Percentiles rank a stretch among this genome's conserved stretches.
phyloP scores from a whole-genome alignment of 73 alveolate species.

The Paramecium tetraurelia region DNA sequence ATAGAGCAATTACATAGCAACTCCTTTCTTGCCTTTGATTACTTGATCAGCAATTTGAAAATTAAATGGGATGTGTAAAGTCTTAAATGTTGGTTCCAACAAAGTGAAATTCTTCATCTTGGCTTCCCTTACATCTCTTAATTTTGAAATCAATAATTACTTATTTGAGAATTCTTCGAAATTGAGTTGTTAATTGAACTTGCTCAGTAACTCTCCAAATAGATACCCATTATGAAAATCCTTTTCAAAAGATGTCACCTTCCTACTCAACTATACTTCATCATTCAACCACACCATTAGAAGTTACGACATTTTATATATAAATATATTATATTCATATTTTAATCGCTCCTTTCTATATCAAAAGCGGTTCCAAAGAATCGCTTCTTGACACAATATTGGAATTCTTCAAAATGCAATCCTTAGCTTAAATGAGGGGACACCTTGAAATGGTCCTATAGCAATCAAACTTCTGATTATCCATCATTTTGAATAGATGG shows the following conservation, averaged over 20 bases:
- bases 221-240: slow-evolving; percentile 96
- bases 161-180: slow-evolving; percentile 83
- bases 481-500: neutral
- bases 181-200: slow-evolving; percentile 89
- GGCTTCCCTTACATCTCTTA: slow-evolving; percentile 77
- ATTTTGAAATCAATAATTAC: slow-evolving; percentile 56
- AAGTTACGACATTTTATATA: slow-evolving; percentile 75
- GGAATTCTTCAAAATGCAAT: neutral
- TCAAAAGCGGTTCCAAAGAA: neutral
- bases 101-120: slow-evolving; percentile 84
- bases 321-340: neutral
- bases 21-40: slow-evolving; percentile 85
- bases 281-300: slow-evolving; percentile 89
- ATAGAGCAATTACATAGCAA: slow-evolving; percentile 76
- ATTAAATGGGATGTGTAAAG: slow-evolving; percentile 87
- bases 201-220: slow-evolving; percentile 93
- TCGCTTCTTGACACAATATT: neutral
- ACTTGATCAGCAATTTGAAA: slow-evolving; percentile 79
- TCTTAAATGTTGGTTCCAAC: slow-evolving; percentile 85
- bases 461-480: neutral
- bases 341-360: neutral
- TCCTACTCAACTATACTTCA: slow-evolving; percentile 81
- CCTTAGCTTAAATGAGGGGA: neutral
- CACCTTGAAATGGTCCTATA: neutral
- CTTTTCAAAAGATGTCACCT: slow-evolving; percentile 91